These are phyloP conservation scores for Ophiostoma novo-ulmi DNA, from an alignment of 2,329 filamentous ascomycete genomes.

Conservation along the genomic window DNA sequence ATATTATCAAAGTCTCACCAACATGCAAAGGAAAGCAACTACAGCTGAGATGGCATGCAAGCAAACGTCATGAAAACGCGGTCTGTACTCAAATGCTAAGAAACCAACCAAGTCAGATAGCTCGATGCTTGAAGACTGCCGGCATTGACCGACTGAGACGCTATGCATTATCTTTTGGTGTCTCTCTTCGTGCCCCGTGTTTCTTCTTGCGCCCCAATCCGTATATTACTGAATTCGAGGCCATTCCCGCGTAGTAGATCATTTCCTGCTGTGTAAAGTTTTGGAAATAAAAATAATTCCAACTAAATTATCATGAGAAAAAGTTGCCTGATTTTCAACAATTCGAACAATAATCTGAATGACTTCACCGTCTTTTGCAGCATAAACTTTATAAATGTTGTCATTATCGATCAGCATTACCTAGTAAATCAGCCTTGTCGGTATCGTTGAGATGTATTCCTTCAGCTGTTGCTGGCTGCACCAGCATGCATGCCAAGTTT, in stretches of 20 bases:
- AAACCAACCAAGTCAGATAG: too few species aligned
- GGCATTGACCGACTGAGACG: background rate
- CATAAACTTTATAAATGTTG: too few species aligned
- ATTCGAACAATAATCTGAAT: too few species aligned
- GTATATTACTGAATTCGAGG: too few species aligned
- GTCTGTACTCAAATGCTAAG: too few species aligned
- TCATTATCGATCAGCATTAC: background rate
- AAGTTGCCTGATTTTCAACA: too few species aligned
- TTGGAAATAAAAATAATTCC: too few species aligned
- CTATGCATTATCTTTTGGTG: background rate
- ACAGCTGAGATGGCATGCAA: background rate
- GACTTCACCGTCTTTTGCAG: too few species aligned
- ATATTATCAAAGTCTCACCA: background rate
- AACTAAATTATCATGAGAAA: too few species aligned
- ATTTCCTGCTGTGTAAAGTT: too few species aligned
- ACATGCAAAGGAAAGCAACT: background rate
- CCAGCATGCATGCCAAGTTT: background rate
- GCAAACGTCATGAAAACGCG: background rate
- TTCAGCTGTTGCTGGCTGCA: background rate
- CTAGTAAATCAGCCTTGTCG: background rate
- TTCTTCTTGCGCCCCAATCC: too few species aligned
- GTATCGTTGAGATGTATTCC: background rate
- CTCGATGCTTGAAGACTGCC: background rate
- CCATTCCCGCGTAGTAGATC: too few species aligned
- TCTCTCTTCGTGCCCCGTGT: background rate